These are phyloP conservation scores for Eucalyptus regnans DNA, from an alignment of 345 rosid species.

Conservation along the genomic window DNA sequence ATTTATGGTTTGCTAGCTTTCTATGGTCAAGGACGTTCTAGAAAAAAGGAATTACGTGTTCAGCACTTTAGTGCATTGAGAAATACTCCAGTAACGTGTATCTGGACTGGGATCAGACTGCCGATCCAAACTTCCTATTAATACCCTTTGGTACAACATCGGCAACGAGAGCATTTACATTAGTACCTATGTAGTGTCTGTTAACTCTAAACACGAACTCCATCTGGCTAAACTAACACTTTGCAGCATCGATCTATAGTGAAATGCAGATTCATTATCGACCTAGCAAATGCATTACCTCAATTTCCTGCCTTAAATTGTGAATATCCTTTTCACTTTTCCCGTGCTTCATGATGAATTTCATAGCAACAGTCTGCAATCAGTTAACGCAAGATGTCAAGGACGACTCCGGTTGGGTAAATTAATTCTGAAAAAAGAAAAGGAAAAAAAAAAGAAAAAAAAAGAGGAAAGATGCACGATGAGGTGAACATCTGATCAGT, in stretches of 20 bases:
- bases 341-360: constrained; percentile 92
- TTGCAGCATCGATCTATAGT: neutral
- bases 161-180: neutral
- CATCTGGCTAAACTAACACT: neutral
- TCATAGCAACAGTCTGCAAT: constrained; percentile 90
- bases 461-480: neutral
- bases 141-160: neutral
- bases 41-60: neutral
- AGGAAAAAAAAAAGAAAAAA: neutral
- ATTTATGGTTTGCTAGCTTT: neutral
- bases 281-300: constrained; percentile 23
- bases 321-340: constrained; percentile 87
- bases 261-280: neutral
- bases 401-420: neutral
- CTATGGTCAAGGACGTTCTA: neutral
- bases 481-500: neutral
- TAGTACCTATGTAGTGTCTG: neutral
- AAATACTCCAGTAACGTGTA: neutral
- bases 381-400: neutral
- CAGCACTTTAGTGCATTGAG: neutral
- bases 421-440: no score
- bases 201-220: neutral
- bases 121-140: neutral
- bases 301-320: constrained; percentile 89
- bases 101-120: neutral